Base-by-base conservation (phyloP, 495 filamentous ascomycete species). In the Viridothelium virens region DNA sequence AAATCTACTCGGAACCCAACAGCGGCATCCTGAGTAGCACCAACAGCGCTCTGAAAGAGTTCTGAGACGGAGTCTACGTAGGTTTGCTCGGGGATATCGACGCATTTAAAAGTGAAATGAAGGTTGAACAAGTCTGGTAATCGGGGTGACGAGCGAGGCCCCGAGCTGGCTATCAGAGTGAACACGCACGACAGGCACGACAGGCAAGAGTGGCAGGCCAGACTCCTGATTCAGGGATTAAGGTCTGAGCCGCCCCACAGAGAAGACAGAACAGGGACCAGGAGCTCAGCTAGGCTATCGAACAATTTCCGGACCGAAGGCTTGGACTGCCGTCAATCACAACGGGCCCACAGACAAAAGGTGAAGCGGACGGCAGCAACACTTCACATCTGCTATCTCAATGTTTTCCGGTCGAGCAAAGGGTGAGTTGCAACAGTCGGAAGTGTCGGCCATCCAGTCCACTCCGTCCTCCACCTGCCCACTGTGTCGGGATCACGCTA, bases 261-360 rank as follows among this genome's bases (percentile, higher is more conserved):
- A 25, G 25, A 25, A 25, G 25, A 25, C 11, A 10, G 53, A 7
- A 36, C 5, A 59, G 31, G 18, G 53, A 18, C 53, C 53, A 59
- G 53, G 53, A 53, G n/a, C 48, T 53, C 48, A 25, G 48, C 48
- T 31, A 34, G 31, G 36, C 53, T 59, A 59, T 59, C 53, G 31
- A 59, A 7, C 53, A 59, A 59, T 59, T 59, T 59, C 53, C 25
- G 53, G 53, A 33, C 53, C 25, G 53, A 9, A 59, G 31, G 53
- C 33, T 7, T 59, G 53, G 31, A 7, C 53, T 59, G 14, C 53
- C 25, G 53, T 59, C 31, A 33, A 31, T 36, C n/a, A 33, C 18
- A 59, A 18, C 4, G 31, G 7, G 5, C 6, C 5, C 3, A 10
- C 25, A 59, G 18, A 59, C 11, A 9, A 11, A 53, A 53, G 25